Evolutionary conservation across 208 protist species (phyloP).

Genomic region (Vickermania ingenoplastis): DNA sequence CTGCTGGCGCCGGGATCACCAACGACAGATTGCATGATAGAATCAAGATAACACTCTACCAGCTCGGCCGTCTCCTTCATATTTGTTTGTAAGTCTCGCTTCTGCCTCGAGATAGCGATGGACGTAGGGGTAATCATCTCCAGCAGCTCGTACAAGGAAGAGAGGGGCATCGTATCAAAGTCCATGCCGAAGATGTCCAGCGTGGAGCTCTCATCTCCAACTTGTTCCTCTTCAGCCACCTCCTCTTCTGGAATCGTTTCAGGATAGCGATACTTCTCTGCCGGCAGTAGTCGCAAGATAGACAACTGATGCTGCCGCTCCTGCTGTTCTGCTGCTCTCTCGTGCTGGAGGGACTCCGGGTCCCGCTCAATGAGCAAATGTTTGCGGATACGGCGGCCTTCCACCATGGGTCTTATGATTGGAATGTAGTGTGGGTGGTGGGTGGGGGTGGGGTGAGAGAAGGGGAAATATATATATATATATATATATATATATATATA

Average conservation of each 20-base stretch:
- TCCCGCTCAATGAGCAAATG: not conserved
- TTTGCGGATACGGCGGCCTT: not conserved
- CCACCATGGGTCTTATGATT: not conserved
- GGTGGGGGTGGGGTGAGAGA: no score
- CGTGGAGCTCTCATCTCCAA: not conserved
- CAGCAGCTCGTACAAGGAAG: not conserved
- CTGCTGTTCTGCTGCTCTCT: constrained; percentile 22
- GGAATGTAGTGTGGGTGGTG: no score
- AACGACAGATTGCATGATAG: constrained; percentile 41
- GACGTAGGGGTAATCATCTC: not conserved
- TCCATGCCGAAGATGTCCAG: not conserved
- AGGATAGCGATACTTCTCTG: not conserved
- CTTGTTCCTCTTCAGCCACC: not conserved
- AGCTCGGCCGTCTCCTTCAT: constrained; percentile 15
- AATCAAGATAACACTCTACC: constrained; percentile 14
- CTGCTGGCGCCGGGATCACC: constrained; percentile 20
- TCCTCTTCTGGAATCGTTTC: not conserved
- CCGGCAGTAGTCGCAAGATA: not conserved
- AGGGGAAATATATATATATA: no score
- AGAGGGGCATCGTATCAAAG: not conserved
- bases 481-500: no score
- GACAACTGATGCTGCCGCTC: constrained; percentile 20
- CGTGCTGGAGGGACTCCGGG: constrained; percentile 18
- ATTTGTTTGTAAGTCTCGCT: not conserved
- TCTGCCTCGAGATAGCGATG: not conserved